Percentiles rank a stretch among this genome's conserved stretches.
Evolutionary conservation across 1,284 basidiomycete species (phyloP).

Genomic region (Abortiporus biennis): DNA sequence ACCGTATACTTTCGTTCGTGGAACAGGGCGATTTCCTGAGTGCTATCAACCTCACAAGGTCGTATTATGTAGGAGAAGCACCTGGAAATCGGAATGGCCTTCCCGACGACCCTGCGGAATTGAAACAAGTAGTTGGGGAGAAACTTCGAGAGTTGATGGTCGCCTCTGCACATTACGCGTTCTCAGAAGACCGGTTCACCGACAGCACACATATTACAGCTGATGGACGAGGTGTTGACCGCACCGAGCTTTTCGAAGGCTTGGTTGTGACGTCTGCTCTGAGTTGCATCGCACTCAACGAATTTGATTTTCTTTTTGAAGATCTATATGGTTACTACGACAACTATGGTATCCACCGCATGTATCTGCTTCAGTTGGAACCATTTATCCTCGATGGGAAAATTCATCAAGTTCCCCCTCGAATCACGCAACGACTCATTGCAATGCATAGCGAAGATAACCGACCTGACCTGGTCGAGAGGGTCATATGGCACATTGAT

Average conservation of each 20-base stretch:
- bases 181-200: conserved; percentile 90
- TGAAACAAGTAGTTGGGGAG: conserved; percentile 65
- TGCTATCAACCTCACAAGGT: conserved; percentile 83
- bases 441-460: conserved; percentile 69
- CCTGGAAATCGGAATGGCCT: conserved; percentile 88
- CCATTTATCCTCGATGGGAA: conserved; percentile 75
- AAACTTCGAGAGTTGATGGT: conserved; percentile 81
- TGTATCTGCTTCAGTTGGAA: conserved; percentile 84
- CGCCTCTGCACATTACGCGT: conserved; percentile 86
- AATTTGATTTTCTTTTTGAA: conserved; percentile 86
- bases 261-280: conserved; percentile 79
- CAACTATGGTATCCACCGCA: conserved; percentile 78
- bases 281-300: conserved; percentile 77
- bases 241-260: conserved; percentile 85
- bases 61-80: conserved; percentile 80
- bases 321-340: conserved; percentile 91
- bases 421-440: conserved; percentile 83
- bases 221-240: conserved; percentile 88
- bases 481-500: conserved; percentile 94
- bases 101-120: conserved; percentile 56
- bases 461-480: conserved; percentile 77
- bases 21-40: conserved; percentile 84
- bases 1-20: conserved; percentile 82
- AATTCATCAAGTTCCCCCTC: conserved; percentile 75
- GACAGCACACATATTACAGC: conserved; percentile 81